Evolutionary conservation across 768 basidiomycete species (phyloP), one percentile per base, ranked within the genome.

Genomic region (Russula sp.): DNA sequence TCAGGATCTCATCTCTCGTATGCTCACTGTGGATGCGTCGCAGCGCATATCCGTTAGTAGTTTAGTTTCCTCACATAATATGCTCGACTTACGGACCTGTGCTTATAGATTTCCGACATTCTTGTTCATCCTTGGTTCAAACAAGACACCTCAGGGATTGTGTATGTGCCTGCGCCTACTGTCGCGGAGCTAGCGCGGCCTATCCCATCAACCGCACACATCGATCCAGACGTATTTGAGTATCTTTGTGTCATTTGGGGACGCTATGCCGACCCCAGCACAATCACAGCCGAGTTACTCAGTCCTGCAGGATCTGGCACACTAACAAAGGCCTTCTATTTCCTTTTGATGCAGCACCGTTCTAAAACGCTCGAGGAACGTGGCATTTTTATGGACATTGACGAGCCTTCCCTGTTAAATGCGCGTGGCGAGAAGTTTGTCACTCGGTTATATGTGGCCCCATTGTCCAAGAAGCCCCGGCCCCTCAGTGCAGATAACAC

Each of bases 281-380:
- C 72, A 30, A 89, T 92, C 71, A 82, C 79, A 61, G 73, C 78
- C 26, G 90, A 92, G 70, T 78, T 92, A 7, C 82, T 89, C 67
- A 83, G 87, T 32, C 85, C 88, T 13, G 79, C 81, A 20, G 90
- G 87, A 22, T 77, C 83, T 57, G 89, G 89, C 14, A 83, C 84
- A 10, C 82, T 91, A 64, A 89, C 91, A 11, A 95, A 95, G 73
- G 90, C 90, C 0, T 94, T 94, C 74, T 96, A 94, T 72, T 92
- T 88, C 72, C 81, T 96, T 42, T 81, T 96, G 22, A 79, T 83
- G 46, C 83, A 83, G 73, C 90, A 92, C 70, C 84, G 89, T 63
- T 87, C 92, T 69, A 84, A 83, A 61, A 77, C 77, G 0, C 76
- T 85, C 69, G 78, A 83, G 70, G 81, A 84, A 52, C 79, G 82